A percentile compares a stretch with the other conserved stretches of the same genome.
Conservation (phyloP, 306 rosid genomes). For the Rosa lucieae region DNA sequence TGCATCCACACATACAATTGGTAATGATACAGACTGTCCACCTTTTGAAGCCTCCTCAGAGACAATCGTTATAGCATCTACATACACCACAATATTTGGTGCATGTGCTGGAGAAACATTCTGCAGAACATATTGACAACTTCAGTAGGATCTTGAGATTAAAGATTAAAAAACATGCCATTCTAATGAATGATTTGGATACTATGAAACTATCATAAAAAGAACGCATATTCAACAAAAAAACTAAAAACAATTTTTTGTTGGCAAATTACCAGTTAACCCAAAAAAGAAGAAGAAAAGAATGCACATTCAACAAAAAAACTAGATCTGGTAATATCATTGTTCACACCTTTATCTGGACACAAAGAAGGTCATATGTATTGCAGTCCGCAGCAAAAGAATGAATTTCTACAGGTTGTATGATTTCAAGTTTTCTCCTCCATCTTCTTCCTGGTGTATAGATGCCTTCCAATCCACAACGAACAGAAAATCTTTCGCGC, state of each 20-base stretch:
- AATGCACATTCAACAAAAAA: conserved; percentile 16
- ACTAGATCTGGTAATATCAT: conserved; percentile 24
- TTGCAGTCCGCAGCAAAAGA: conserved; percentile 85
- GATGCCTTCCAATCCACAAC: conserved; percentile 91
- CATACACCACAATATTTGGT: conserved; percentile 71
- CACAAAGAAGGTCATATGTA: conserved; percentile 83
- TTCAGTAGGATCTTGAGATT: neutral
- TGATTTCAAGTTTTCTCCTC: conserved; percentile 88
- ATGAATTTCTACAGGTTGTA: conserved; percentile 79
- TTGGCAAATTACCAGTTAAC: no score
- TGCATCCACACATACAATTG: conserved; percentile 83
- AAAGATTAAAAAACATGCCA: neutral
- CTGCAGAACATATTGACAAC: conserved; percentile 44
- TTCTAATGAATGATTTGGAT: neutral
- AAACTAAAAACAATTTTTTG: neutral
- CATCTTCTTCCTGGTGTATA: conserved; percentile 92
- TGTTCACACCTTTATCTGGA: conserved; percentile 84
- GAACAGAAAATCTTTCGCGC: conserved; percentile 82
- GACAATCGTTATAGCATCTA: conserved; percentile 87
- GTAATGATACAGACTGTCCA: conserved; percentile 65
- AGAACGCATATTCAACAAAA: conserved; percentile 2
- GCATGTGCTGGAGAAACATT: conserved; percentile 79
- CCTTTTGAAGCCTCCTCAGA: conserved; percentile 65
- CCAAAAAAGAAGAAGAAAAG: neutral
- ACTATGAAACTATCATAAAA: neutral